Evolutionary conservation across 345 rosid species (phyloP), one percentile per base, ranked within the genome.

Genomic region (Durio zibethinus): DNA sequence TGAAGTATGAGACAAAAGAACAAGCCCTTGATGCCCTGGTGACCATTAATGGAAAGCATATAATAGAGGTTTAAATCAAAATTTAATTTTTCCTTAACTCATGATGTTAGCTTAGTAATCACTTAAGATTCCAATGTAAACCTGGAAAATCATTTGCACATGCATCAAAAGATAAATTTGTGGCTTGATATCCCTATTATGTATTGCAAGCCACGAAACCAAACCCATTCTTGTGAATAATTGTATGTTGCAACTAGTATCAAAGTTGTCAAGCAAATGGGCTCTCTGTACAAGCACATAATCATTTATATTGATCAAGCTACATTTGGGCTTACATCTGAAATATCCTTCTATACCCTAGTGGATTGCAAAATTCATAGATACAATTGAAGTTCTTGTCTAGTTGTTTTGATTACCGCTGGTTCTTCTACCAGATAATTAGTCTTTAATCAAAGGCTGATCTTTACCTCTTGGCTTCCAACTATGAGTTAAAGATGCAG

Each of bases 1-100:
- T 97, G 74, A 97, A 97, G 86, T 97, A 90, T 74, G 99, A 97
- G 80, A 90, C 98, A 12, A 97, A 92, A 85, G 96, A 94, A 70
- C 93, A 94, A 89, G 98, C 97, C 79, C 88, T 91, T 82, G 87
- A 92, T 76, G 97, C 99, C 66, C 77, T 97, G 80, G 94, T 92
- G 84, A 84, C 93, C 68, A 78, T 92, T 85, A 97, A 94, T 61
- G 98, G 97, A 70, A 94, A 91, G 85, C 91, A 92, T 82, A 90
- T 87, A 86, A 91, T 97, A 98, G 99, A 97, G 98, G 98, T 96
- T 80, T 81, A 50, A 25, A 50, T 62, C 40, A 47, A 76, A 16
- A 50, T 35, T 33, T 52, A 65, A 59, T 54, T 36, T 15, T 65
- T 45, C 68, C 53, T 65, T 66, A 43, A 48, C 21, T 18, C 42